Base-by-base conservation (phyloP, 495 filamentous ascomycete genomes). In the Hyaloscypha bicolor region DNA sequence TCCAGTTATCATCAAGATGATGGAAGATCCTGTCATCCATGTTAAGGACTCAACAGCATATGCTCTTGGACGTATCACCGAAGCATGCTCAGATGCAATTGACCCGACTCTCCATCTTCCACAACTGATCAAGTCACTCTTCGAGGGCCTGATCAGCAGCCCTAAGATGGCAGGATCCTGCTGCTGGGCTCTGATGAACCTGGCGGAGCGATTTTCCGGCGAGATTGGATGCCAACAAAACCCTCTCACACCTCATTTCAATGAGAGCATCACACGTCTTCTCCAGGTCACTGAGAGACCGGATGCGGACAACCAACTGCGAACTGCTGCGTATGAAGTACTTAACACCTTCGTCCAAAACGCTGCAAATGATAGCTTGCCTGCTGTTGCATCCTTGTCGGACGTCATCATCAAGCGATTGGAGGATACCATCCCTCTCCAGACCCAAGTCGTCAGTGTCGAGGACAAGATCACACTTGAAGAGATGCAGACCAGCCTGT, bases 181-280 rank as follows among this genome's bases (percentile, higher is more conserved):
- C 86, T 99, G 95, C 80, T 98, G 96, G 94, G 93, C 95, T 42
- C 80, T 99, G 68, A 99, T 99, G 94, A 99, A 97, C 75, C 87
- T 99, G 67, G 94, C 94, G 30, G 95, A 98, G 72, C 89, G 93
- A 35, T 99, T 98, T 76, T 90, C 91, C 19, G 92, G 92, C 25
- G 93, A 97, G 35, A 75, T 79, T 53, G 92, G 91, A 31, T 87
- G 86, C 32, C 80, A 89, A 66, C 86, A 88, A 63, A 98, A 97
- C 78, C 87, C 93, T 61, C 82, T 99, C 53, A 94, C 93, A 2
- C 89, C 88, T 74, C 91, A 97, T 78, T 99, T 98, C 80, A 88
- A 97, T 77, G 87, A 93, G 70, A 97, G 94, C 79, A 89, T 98
- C 61, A 88, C 87, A 72, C 91, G 88, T 67, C 85, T 99, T 63